Percentiles rank a stretch among this genome's conserved stretches.
Conservation (phyloP, 2,329 filamentous ascomycete species). For the Fusarium udum region DNA sequence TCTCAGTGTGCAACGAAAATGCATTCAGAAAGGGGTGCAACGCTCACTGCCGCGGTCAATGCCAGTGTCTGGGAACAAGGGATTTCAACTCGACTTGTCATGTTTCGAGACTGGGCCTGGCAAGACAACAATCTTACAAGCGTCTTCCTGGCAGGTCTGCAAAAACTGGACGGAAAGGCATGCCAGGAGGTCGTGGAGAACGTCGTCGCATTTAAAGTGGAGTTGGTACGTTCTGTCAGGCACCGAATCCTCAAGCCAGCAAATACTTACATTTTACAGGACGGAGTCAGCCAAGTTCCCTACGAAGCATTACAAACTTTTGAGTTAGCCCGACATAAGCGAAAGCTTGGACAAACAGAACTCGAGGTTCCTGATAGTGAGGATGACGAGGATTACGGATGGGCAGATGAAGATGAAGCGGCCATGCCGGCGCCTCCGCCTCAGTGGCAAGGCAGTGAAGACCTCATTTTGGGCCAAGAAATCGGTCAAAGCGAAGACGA, state of each 20-base stretch:
- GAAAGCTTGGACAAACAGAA: constrained; percentile 69
- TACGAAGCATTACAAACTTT: constrained; percentile 52
- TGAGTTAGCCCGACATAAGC: constrained; percentile 60
- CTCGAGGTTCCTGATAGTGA: constrained; percentile 70
- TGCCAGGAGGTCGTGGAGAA: constrained; percentile 52
- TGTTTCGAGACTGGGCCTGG: constrained; percentile 82
- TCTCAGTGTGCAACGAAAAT: constrained; percentile 87
- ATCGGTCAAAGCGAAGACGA: constrained; percentile 53
- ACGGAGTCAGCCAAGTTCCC: constrained; percentile 54
- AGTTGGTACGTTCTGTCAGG: constrained; percentile 50
- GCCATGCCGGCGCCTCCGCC: constrained; percentile 68
- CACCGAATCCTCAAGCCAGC: constrained; percentile 22
- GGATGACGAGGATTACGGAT: constrained; percentile 76
- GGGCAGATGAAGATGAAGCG: constrained; percentile 73
- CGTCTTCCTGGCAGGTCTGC: constrained; percentile 69
- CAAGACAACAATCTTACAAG: constrained; percentile 56
- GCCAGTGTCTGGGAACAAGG: constrained; percentile 83
- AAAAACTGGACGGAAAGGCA: constrained; percentile 69
- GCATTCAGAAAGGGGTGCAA: constrained; percentile 71
- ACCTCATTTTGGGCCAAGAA: constrained; percentile 63
- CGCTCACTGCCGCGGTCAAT: constrained; percentile 78
- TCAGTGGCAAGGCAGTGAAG: constrained; percentile 74
- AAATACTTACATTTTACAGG: constrained; percentile 48
- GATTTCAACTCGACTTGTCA: constrained; percentile 75
- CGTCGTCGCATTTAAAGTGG: constrained; percentile 61